Evolutionary conservation across 1,284 basidiomycete genomes (phyloP).

Genomic region (Irpex sp.): DNA sequence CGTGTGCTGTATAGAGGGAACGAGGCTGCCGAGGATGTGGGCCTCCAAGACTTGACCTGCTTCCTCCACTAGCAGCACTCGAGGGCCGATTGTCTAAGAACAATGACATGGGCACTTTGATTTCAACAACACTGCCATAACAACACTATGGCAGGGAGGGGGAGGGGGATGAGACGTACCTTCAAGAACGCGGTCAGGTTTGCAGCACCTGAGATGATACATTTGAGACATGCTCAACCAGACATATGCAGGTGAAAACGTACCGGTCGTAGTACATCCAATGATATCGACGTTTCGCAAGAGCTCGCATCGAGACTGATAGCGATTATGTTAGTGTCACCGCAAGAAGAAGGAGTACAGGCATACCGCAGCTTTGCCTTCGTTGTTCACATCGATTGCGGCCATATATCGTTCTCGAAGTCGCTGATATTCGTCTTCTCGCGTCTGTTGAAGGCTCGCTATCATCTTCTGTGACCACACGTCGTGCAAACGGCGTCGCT

Average conservation of each 20-base stretch:
- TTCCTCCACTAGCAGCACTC: slow-evolving; percentile 39
- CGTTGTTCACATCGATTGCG: slow-evolving; percentile 13
- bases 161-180: neutral
- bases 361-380: neutral
- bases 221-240: neutral
- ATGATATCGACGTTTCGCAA: slow-evolving; percentile 55
- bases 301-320: slow-evolving; percentile 40
- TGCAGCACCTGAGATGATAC: neutral
- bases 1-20: slow-evolving; percentile 34
- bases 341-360: neutral
- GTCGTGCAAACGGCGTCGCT: neutral
- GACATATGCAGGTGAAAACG: neutral
- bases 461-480: slow-evolving; percentile 8
- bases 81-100: slow-evolving; percentile 30
- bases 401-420: slow-evolving; percentile 21
- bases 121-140: too few species aligned
- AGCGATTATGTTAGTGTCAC: slow-evolving; percentile 2
- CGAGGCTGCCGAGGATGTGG: slow-evolving; percentile 60
- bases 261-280: slow-evolving; percentile 69
- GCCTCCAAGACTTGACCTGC: slow-evolving; percentile 78
- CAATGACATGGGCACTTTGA: neutral
- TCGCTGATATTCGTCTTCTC: slow-evolving; percentile 17
- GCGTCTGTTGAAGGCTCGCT: slow-evolving; percentile 12
- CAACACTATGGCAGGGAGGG: neutral
- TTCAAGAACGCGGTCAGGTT: neutral